phyloP scores from a whole-genome alignment of 805 yeast genomes.

The Starmerella sirachaensis region DNA sequence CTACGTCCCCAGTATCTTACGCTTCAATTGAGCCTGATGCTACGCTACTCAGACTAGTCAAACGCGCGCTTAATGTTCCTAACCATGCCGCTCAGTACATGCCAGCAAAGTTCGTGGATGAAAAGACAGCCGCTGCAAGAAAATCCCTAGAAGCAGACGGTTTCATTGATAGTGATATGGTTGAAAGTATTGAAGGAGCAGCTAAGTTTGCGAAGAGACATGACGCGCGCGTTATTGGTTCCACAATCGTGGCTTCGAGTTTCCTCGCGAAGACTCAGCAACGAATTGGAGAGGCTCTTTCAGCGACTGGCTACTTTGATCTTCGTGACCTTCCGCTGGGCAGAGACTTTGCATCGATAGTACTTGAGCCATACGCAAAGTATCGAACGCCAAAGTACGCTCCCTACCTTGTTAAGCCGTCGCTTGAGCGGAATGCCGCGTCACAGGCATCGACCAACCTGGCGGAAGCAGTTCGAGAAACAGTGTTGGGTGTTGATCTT shows the following conservation, averaged over 20 bases:
- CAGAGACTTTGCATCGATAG: conserved; percentile 6
- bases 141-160: conserved; percentile 1
- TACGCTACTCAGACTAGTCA: conserved; percentile 8
- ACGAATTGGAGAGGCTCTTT: conserved; percentile 4
- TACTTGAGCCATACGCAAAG: conserved; percentile 4
- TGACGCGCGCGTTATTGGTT: conserved; percentile 1
- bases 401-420: conserved; percentile 10
- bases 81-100: conserved; percentile 1
- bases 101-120: conserved; percentile 5
- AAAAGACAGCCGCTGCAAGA: conserved; percentile 1
- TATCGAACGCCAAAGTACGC: conserved; percentile 6
- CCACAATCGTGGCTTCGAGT: conserved; percentile 8
- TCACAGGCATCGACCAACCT: background rate
- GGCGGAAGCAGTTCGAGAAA: background rate
- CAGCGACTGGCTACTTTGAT: conserved; percentile 12
- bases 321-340: conserved; percentile 10
- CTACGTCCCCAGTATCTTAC: conserved; percentile 7
- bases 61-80: conserved; percentile 5
- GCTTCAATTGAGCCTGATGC: conserved; percentile 9
- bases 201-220: conserved; percentile 11
- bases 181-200: background rate
- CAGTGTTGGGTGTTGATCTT: background rate
- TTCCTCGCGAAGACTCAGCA: conserved; percentile 4
- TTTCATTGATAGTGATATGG: conserved; percentile 3
- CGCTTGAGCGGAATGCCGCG: conserved; percentile 10